Evolutionary conservation across 2,329 filamentous ascomycete species (phyloP).

Genomic region (Fusarium euwallaceae): DNA sequence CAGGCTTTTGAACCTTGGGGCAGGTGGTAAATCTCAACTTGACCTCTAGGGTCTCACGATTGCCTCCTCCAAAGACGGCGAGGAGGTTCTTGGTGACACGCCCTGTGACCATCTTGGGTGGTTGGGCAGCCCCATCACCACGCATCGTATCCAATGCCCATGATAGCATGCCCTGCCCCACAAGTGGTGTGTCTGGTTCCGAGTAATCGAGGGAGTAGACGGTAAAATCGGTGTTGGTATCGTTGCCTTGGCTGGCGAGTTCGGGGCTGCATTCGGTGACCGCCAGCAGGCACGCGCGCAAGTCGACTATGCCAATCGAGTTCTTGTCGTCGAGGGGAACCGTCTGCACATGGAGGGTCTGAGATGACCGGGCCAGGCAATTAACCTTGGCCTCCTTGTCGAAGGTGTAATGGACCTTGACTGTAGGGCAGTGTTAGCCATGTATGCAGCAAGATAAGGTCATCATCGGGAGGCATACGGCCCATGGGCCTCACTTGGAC

Average conservation of each 20-base stretch:
- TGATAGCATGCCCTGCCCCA: constrained; percentile 96
- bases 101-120: constrained; percentile 85
- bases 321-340: constrained; percentile 83
- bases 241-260: constrained; percentile 75
- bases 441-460: constrained; percentile 10
- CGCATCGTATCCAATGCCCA: constrained; percentile 72
- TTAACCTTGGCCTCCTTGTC: constrained; percentile 89
- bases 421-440: constrained; percentile 60
- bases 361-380: constrained; percentile 88
- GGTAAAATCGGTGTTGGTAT: constrained; percentile 92
- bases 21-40: constrained; percentile 88
- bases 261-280: constrained; percentile 86
- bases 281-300: constrained; percentile 88
- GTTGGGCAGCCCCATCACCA: constrained; percentile 60
- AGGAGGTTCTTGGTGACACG: constrained; percentile 89
- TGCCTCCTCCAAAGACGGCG: constrained; percentile 84
- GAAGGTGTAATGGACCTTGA: constrained; percentile 98
- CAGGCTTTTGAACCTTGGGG: constrained; percentile 63
- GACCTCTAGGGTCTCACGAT: constrained; percentile 92
- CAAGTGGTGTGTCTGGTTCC: constrained; percentile 91
- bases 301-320: constrained; percentile 88
- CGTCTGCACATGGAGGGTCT: constrained; percentile 83
- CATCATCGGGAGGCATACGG: constrained; percentile 62
- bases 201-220: constrained; percentile 98
- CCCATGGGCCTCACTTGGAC: constrained; percentile 75